These are phyloP conservation scores for Pleurotus tuber-regium DNA, from an alignment of 768 basidiomycete species.

Conservation along the genomic window DNA sequence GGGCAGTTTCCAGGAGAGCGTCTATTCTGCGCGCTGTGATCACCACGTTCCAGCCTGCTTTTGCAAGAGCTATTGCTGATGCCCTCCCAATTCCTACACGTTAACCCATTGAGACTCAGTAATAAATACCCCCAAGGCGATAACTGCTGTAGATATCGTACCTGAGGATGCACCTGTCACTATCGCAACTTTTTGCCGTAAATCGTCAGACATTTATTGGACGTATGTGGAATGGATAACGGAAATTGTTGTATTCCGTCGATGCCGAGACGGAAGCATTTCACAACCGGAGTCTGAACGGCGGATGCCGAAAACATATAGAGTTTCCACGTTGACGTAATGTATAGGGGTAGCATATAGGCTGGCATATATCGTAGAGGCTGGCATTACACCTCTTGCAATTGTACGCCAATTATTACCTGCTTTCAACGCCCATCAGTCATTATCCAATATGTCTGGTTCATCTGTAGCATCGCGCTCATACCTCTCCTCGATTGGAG, in stretches of 20 bases:
- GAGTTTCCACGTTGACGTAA: no score
- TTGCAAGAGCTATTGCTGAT: constrained; percentile 66
- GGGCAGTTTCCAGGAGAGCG: constrained; percentile 55
- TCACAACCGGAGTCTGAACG: no score
- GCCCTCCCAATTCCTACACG: constrained; percentile 57
- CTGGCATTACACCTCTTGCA: no score
- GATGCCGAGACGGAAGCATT: no score
- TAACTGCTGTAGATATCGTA: constrained; percentile 16
- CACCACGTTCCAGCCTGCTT: constrained; percentile 66
- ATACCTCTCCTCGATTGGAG: constrained; percentile 2
- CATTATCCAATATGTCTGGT: constrained; percentile 4
- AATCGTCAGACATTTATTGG: constrained; percentile 9
- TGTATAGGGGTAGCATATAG: no score
- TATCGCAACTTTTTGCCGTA: constrained; percentile 20
- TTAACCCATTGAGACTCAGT: background rate
- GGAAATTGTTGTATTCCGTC: no score
- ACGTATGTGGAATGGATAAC: no score
- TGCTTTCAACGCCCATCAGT: no score
- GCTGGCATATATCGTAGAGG: no score
- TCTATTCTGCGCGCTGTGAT: constrained; percentile 61
- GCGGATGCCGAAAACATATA: no score
- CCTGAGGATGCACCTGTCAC: constrained; percentile 47
- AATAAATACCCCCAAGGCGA: background rate
- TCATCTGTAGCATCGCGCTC: constrained; percentile 1
- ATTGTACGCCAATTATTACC: no score